Percentiles rank a stretch among this genome's conserved stretches.
Conservation (phyloP, 2,329 filamentous ascomycete genomes). For the Neofusicoccum ribis region DNA sequence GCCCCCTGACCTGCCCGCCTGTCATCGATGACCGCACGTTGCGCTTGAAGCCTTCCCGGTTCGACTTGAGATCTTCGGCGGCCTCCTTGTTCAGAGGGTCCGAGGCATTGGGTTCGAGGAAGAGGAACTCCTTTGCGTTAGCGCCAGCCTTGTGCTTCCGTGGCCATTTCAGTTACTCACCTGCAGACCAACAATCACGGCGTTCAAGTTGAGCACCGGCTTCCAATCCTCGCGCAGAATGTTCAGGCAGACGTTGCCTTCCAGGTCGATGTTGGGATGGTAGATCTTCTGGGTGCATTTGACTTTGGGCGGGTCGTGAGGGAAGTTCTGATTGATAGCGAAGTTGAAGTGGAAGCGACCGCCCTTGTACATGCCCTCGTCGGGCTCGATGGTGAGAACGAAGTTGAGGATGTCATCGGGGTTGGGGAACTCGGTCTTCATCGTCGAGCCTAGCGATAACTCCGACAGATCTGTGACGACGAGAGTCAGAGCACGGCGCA, state of each 20-base stretch:
- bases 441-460: conserved; percentile 74
- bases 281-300: conserved; percentile 98
- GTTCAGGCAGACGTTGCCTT: conserved; percentile 97
- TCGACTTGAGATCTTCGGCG: conserved; percentile 83
- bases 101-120: conserved; percentile 94
- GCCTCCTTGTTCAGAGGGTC: conserved; percentile 99
- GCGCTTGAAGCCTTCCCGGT: conserved; percentile 84
- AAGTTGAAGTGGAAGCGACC: conserved; percentile 89
- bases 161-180: conserved; percentile 45
- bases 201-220: conserved; percentile 93
- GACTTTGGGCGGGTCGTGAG: conserved; percentile 96
- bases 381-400: conserved; percentile 75
- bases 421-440: conserved; percentile 79
- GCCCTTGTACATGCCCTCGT: conserved; percentile 86
- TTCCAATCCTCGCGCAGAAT: conserved; percentile 99
- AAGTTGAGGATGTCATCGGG: conserved; percentile 87
- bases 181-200: conserved; percentile 91
- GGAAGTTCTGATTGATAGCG: conserved; percentile 90
- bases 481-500: neutral
- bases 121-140: conserved; percentile 70
- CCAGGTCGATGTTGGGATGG: conserved; percentile 96
- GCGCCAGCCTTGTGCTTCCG: neutral
- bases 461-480: conserved; percentile 69
- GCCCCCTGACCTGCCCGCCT: conserved; percentile 73
- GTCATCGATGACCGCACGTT: conserved; percentile 85